Evolutionary conservation across 768 basidiomycete genomes (phyloP).

Genomic region (Termitomyces bulborhizus): DNA sequence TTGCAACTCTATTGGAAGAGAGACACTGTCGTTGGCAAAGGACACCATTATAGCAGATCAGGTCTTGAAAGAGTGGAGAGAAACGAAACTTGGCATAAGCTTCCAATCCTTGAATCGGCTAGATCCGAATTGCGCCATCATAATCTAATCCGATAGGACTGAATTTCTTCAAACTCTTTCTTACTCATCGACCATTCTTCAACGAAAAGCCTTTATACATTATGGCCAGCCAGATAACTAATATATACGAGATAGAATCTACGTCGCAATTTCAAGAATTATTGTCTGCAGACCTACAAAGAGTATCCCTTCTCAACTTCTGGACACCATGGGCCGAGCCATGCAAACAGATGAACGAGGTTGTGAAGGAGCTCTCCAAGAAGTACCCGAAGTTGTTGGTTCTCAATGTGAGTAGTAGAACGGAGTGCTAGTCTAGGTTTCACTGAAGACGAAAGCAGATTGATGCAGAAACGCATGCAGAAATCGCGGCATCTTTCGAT

Average conservation of each 20-base stretch:
- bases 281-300: slow-evolving; percentile 68
- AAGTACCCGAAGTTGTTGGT: slow-evolving; percentile 67
- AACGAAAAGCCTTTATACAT: background rate
- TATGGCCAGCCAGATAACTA: slow-evolving; percentile 12
- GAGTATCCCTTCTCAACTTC: slow-evolving; percentile 87
- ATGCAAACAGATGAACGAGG: slow-evolving; percentile 83
- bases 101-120: slow-evolving; percentile 3
- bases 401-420: slow-evolving; percentile 49
- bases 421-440: background rate
- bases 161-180: slow-evolving; percentile 1
- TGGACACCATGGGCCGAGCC: slow-evolving; percentile 94
- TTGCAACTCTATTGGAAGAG: slow-evolving; percentile 19
- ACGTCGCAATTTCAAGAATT: slow-evolving; percentile 67
- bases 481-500: slow-evolving; percentile 90
- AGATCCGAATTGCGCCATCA: slow-evolving; percentile 15
- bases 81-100: too few relatives aligned
- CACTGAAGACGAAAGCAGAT: slow-evolving; percentile 41
- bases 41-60: background rate
- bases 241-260: slow-evolving; percentile 44
- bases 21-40: background rate
- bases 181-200: slow-evolving; percentile 13
- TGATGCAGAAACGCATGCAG: slow-evolving; percentile 73
- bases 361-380: slow-evolving; percentile 65
- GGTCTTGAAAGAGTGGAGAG: too few relatives aligned
- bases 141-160: slow-evolving; percentile 16